phyloP scores from a whole-genome alignment of 352 stramenopile genomes.

The Pythium angustatum region DNA sequence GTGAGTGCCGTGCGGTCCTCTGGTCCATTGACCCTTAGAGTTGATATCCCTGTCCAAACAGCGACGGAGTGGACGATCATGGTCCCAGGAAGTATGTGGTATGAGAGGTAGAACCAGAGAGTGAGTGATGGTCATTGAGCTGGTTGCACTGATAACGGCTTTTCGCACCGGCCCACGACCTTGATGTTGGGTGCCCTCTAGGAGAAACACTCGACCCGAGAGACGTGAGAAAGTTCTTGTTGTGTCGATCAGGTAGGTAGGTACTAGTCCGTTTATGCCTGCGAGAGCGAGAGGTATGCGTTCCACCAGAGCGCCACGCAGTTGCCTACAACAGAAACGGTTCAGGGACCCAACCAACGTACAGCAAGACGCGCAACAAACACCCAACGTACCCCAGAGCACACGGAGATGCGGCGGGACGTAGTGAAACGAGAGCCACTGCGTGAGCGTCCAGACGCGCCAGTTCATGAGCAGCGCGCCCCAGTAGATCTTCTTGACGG shows the following conservation, averaged over 20 bases:
- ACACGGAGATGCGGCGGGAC: constrained; percentile 33
- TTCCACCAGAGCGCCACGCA: constrained; percentile 78
- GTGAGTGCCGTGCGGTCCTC: constrained; percentile 18
- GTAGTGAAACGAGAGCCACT: constrained; percentile 25
- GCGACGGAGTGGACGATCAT: background rate
- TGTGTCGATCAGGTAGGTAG: background rate
- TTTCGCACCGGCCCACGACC: background rate
- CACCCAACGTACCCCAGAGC: constrained; percentile 56
- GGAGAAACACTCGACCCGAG: no score
- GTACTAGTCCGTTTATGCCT: constrained; percentile 31
- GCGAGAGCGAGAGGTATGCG: constrained; percentile 71
- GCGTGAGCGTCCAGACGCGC: constrained; percentile 20
- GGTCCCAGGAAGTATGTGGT: background rate
- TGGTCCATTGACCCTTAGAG: constrained; percentile 22
- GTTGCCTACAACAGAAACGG: constrained; percentile 40
- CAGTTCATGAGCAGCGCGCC: constrained; percentile 21
- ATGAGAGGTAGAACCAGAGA: constrained; percentile 5
- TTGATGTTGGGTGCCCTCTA: constrained; percentile 8
- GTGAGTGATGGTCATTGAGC: constrained; percentile 27
- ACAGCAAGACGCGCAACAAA: background rate
- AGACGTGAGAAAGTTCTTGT: constrained; percentile 30
- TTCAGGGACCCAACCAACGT: background rate
- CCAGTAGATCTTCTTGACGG: constrained; percentile 22
- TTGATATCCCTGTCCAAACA: background rate
- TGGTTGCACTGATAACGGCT: background rate